phyloP scores from a whole-genome alignment of 768 basidiomycete genomes.

The Psilocybe subaeruginosa region DNA sequence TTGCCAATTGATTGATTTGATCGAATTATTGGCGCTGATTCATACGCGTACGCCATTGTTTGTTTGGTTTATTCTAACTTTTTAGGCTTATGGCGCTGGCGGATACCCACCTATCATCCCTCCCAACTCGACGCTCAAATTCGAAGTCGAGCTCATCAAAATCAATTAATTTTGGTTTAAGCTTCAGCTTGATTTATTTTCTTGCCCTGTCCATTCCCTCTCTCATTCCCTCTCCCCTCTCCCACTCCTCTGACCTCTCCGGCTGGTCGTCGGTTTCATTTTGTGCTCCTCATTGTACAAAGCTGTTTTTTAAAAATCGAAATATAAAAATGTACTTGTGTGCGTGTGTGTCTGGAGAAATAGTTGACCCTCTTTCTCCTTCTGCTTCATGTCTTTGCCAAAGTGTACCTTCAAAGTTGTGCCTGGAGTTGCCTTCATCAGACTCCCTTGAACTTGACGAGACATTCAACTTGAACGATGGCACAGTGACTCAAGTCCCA shows the following conservation, averaged over 20 bases:
- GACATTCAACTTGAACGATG: too few species aligned
- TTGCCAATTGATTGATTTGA: neutral
- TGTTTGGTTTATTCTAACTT: neutral
- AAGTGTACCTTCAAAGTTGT: too few species aligned
- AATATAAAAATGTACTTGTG: neutral
- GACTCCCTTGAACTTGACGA: too few species aligned
- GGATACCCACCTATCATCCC: constrained; percentile 85
- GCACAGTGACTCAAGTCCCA: too few species aligned
- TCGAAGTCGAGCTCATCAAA: constrained; percentile 82
- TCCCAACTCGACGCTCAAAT: constrained; percentile 69
- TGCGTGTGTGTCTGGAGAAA: neutral
- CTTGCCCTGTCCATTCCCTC: neutral
- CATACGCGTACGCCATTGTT: too few species aligned
- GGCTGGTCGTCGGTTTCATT: neutral
- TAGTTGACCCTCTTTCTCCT: too few species aligned
- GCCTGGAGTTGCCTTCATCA: too few species aligned
- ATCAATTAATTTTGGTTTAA: constrained; percentile 45
- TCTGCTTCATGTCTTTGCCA: too few species aligned
- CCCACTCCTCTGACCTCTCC: neutral
- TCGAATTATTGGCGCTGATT: too few species aligned
- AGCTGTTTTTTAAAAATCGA: neutral
- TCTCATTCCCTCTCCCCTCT: neutral
- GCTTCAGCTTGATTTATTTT: too few species aligned
- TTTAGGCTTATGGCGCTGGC: constrained; percentile 36
- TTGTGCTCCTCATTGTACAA: neutral